Evolutionary conservation across 306 rosid species (phyloP).

Genomic region (Corylus americana): DNA sequence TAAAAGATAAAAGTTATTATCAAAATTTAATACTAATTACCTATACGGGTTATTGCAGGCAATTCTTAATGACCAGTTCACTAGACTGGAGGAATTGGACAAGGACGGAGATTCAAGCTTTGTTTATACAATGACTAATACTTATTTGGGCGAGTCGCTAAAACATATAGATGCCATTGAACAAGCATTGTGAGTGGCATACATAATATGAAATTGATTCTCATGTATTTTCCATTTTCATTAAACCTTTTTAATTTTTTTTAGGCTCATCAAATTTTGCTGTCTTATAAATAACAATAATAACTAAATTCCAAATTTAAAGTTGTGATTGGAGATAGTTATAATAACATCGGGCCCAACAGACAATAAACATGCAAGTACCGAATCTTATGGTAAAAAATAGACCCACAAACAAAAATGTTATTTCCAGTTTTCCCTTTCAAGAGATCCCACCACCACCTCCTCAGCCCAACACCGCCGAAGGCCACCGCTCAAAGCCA

Average conservation of each 20-base stretch:
- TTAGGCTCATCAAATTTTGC: too few species aligned
- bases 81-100: slow-evolving; percentile 30
- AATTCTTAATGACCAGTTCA: slow-evolving; percentile 26
- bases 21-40: too few species aligned
- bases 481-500: too few species aligned
- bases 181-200: slow-evolving; percentile 30
- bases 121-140: slow-evolving; percentile 25
- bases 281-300: neutral
- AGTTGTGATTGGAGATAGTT: too few species aligned
- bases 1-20: too few species aligned
- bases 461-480: too few species aligned
- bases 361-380: too few species aligned
- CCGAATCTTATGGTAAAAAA: too few species aligned
- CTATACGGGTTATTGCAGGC: slow-evolving; percentile 9
- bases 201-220: neutral
- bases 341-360: neutral
- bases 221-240: neutral
- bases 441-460: too few species aligned
- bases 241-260: neutral
- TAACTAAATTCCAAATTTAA: neutral
- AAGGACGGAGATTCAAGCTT: slow-evolving; percentile 30
- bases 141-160: slow-evolving; percentile 30
- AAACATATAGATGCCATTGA: slow-evolving; percentile 27
- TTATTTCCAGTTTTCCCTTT: too few species aligned
- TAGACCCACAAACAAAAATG: too few species aligned